Percentiles rank a stretch among this genome's conserved stretches.
Conservation (phyloP, 2,329 filamentous ascomycete species). For the Colletotrichum higginsianum region DNA sequence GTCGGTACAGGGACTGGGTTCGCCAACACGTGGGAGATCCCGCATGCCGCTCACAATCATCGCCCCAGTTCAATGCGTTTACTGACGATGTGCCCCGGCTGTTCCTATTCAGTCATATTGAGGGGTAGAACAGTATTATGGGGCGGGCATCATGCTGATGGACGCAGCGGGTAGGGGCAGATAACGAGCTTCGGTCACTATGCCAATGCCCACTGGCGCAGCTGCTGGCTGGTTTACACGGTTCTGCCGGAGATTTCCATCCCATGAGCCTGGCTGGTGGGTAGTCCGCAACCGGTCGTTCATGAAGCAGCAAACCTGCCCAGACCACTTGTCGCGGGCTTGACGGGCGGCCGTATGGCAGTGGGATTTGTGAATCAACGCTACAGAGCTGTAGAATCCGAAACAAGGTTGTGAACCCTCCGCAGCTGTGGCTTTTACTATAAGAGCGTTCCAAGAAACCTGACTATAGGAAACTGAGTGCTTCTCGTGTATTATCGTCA, state of each 20-base stretch:
- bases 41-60: conserved; percentile 35
- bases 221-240: conserved; percentile 56
- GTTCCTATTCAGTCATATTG: conserved; percentile 54
- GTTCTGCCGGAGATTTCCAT: conserved; percentile 46
- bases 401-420: too few species aligned
- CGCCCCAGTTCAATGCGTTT: conserved; percentile 44
- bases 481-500: neutral
- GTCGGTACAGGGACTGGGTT: conserved; percentile 27
- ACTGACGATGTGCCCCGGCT: conserved; percentile 53
- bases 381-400: too few species aligned
- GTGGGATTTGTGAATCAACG: conserved; percentile 21
- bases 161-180: conserved; percentile 54
- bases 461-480: too few species aligned
- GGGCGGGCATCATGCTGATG: conserved; percentile 59
- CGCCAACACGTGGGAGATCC: conserved; percentile 34
- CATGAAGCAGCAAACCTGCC: conserved; percentile 34
- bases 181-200: conserved; percentile 62
- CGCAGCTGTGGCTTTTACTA: too few species aligned
- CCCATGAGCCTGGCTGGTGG: conserved; percentile 46
- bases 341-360: conserved; percentile 29
- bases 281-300: conserved; percentile 29
- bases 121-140: conserved; percentile 59
- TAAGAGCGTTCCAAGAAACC: too few species aligned
- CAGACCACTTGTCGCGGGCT: conserved; percentile 29
- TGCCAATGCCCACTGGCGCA: conserved; percentile 56